These are phyloP conservation scores for Penicillium expansum DNA, from an alignment of 2,329 filamentous ascomycete species.

Conservation along the genomic window DNA sequence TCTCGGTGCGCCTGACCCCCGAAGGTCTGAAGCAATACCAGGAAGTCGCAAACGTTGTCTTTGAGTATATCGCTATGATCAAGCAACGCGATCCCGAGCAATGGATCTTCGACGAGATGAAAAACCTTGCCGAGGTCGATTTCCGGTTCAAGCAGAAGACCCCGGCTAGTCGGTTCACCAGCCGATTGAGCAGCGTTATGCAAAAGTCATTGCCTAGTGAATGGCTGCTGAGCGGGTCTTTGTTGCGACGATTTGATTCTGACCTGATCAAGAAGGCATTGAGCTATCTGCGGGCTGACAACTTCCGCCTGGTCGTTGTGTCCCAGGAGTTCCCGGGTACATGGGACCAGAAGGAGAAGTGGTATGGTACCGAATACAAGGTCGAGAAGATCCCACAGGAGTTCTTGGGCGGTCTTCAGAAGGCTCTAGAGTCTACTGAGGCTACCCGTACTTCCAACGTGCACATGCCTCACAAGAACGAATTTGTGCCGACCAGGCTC, in stretches of 20 bases:
- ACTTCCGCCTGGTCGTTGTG: slow-evolving; percentile 79
- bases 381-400: slow-evolving; percentile 74
- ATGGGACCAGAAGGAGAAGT: slow-evolving; percentile 88
- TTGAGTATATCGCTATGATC: slow-evolving; percentile 88
- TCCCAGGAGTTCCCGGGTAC: slow-evolving; percentile 79
- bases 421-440: slow-evolving; percentile 59
- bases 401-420: slow-evolving; percentile 67
- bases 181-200: slow-evolving; percentile 81
- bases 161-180: slow-evolving; percentile 84
- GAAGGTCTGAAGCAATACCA: slow-evolving; percentile 79
- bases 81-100: slow-evolving; percentile 75
- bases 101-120: slow-evolving; percentile 94
- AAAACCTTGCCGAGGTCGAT: slow-evolving; percentile 83
- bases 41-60: slow-evolving; percentile 78
- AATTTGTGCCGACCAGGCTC: slow-evolving; percentile 90
- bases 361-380: slow-evolving; percentile 96
- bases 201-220: slow-evolving; percentile 84
- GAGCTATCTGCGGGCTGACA: slow-evolving; percentile 75
- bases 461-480: slow-evolving; percentile 87
- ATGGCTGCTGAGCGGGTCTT: slow-evolving; percentile 78
- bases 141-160: slow-evolving; percentile 95
- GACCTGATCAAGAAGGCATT: slow-evolving; percentile 72
- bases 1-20: slow-evolving; percentile 76
- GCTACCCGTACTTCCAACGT: slow-evolving; percentile 65
- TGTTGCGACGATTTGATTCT: slow-evolving; percentile 77